Evolutionary conservation across 306 rosid species (phyloP).

Genomic region (Parietaria judaica): DNA sequence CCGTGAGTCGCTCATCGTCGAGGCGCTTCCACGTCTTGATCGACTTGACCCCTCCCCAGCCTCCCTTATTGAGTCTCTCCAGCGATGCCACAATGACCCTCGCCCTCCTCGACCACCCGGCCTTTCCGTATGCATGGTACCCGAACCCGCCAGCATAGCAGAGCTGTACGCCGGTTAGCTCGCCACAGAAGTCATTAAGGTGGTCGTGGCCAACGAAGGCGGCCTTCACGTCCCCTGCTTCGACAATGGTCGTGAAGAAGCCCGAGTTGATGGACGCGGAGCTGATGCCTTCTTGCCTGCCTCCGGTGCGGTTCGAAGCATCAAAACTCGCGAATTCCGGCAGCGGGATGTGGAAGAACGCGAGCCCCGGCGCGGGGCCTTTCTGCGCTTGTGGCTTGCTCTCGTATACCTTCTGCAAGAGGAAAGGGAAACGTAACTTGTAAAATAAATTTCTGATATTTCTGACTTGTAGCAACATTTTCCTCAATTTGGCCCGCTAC

Average conservation of each 20-base stretch:
- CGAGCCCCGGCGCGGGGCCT: slow-evolving; percentile 71
- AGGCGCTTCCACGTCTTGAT: slow-evolving; percentile 90
- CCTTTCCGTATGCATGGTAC: slow-evolving; percentile 91
- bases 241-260: slow-evolving; percentile 77
- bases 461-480: no score
- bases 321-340: slow-evolving; percentile 70
- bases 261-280: slow-evolving; percentile 91
- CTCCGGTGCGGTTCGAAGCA: slow-evolving; percentile 65
- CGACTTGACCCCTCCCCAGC: slow-evolving; percentile 73
- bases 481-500: no score
- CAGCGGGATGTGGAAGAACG: slow-evolving; percentile 85
- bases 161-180: slow-evolving; percentile 51
- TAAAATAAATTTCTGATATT: no score
- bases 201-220: slow-evolving; percentile 88
- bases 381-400: slow-evolving; percentile 51
- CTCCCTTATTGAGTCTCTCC: slow-evolving; percentile 44
- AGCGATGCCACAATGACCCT: slow-evolving; percentile 69
- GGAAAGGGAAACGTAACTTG: no score
- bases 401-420: slow-evolving; percentile 50
- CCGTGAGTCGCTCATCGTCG: slow-evolving; percentile 57
- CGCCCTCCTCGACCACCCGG: slow-evolving; percentile 91
- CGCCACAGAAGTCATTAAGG: slow-evolving; percentile 83
- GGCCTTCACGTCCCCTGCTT: slow-evolving; percentile 86
- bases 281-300: slow-evolving; percentile 59
- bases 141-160: slow-evolving; percentile 93